Evolutionary conservation across 2,329 filamentous ascomycete species (phyloP), one percentile per base, ranked within the genome.

Genomic region (Podosphaera fusca): DNA sequence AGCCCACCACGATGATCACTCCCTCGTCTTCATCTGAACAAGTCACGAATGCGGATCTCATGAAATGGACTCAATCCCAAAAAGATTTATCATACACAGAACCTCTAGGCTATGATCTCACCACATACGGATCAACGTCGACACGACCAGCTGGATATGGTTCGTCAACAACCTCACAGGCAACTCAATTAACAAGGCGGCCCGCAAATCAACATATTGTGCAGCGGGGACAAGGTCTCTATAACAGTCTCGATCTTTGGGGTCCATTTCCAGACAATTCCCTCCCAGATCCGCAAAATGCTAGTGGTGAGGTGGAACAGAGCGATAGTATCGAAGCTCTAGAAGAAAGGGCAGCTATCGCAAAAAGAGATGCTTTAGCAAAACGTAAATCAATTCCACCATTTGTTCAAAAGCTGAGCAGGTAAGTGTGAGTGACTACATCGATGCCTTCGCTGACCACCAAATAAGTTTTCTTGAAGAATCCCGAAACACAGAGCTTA

Each of bases 371-470:
- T 58, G 84, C 89, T 0, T 85, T 89, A 67, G 78, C 83, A 14
- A 96, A 95, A 70, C 77, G 89, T 64, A 96, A 96, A 70, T 86
- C 94, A 66, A 96, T 98, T 9, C 90, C 92, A 0, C 90, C 92
- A 0, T 98, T 98, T 73, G 89, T 98, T 49, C 89, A 95, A 69
- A 98, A 98, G 68, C 72, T 98, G 57, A 94, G 88, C 80, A 96
- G 90, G 90, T 94, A 73, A 72, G 79, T 46, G 8, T 40, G 14
- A 30, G 6, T 4, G 31, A 8, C 5, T 10, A 4, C 5, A 40
- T 14, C 14, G 12, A 10, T 12, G n/a, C 9, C 12, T 51, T 38
- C 47, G 34, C 36, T 57, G 29, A 57, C 38, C 21, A 47, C 40
- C 35, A 4, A 21, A 30, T 55, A 65, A 96, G 92, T 68, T 98